phyloP scores from a whole-genome alignment of 352 stramenopile species.

The Thalassiosira sp. region DNA sequence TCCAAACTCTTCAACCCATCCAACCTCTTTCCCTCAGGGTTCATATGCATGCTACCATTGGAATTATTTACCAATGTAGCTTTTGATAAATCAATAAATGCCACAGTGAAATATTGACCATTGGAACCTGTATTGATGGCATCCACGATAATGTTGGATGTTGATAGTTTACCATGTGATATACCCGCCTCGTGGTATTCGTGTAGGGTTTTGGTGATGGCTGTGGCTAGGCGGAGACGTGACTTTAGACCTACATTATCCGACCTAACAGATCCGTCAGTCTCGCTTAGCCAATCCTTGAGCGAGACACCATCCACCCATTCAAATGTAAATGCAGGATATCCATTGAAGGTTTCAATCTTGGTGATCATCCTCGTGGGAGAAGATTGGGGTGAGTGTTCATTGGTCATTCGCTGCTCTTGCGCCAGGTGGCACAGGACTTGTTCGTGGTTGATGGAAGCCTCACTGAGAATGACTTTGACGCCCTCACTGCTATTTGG shows the following conservation, averaged over 20 bases:
- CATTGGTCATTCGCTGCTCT: not conserved
- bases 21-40: too few species aligned
- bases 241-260: constrained; percentile 5
- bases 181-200: not conserved
- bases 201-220: not conserved
- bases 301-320: not conserved
- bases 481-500: not conserved
- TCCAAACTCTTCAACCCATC: too few species aligned
- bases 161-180: not conserved
- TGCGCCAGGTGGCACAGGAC: not conserved
- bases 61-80: not conserved
- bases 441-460: not conserved
- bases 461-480: not conserved
- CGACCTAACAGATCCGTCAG: not conserved
- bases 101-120: not conserved
- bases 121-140: too few species aligned
- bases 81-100: constrained; percentile 5
- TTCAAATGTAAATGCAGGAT: not conserved
- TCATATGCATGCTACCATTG: not conserved
- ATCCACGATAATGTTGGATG: constrained; percentile 4
- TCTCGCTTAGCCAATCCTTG: not conserved
- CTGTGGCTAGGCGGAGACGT: not conserved
- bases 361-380: not conserved
- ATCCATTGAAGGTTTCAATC: not conserved
- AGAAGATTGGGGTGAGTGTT: not conserved